Evolutionary conservation across 1,284 basidiomycete species (phyloP).

Genomic region (Pseudozyma sp.): DNA sequence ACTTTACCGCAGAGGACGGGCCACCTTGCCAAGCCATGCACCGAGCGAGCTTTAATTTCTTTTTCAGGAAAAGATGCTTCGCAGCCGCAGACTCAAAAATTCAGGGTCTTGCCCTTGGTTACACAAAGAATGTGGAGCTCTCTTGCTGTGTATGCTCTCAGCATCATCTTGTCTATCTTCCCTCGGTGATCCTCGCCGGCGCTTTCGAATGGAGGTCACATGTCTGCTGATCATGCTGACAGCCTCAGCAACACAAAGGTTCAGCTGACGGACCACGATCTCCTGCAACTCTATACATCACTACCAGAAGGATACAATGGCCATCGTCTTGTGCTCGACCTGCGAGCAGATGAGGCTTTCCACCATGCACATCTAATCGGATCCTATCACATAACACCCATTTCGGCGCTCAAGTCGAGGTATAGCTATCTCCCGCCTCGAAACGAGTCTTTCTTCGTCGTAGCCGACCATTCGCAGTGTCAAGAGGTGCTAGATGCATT

Average conservation of each 20-base stretch:
- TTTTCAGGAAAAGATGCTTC: not conserved
- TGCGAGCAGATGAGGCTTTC: constrained; percentile 26
- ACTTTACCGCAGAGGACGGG: not conserved
- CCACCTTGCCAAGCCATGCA: constrained; percentile 4
- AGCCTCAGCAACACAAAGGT: too few species aligned
- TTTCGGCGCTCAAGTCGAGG: constrained; percentile 32
- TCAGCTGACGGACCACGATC: too few species aligned
- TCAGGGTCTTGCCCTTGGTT: constrained; percentile 1
- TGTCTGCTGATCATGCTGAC: too few species aligned
- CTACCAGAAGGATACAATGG: not conserved
- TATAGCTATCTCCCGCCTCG: constrained; percentile 50
- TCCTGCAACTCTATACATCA: too few species aligned
- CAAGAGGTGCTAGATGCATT: constrained; percentile 24
- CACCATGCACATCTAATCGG: constrained; percentile 29
- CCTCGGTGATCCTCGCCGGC: too few species aligned
- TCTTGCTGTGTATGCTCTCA: too few species aligned
- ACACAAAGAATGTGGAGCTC: too few species aligned
- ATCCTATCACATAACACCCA: constrained; percentile 33
- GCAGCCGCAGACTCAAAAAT: not conserved
- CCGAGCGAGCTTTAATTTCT: not conserved
- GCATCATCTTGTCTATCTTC: too few species aligned
- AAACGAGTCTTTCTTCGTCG: constrained; percentile 25
- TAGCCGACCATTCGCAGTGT: constrained; percentile 16
- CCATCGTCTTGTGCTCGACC: constrained; percentile 38
- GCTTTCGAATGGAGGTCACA: too few species aligned